phyloP scores from a whole-genome alignment of 352 stramenopile species.

The Phytophthora pseudosyringae region DNA sequence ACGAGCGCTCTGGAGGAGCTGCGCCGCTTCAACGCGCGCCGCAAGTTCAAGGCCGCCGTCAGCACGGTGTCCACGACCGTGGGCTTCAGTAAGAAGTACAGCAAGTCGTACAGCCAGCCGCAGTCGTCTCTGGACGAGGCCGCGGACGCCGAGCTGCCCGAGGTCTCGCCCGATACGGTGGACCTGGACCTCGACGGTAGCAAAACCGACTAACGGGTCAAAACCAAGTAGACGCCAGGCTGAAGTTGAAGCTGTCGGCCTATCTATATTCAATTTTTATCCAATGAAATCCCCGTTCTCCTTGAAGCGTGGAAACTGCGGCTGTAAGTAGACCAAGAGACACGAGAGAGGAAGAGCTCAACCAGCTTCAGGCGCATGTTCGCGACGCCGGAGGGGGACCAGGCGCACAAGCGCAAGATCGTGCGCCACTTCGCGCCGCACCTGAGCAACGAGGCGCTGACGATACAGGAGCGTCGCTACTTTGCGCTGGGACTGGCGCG shows the following conservation, averaged over 20 bases:
- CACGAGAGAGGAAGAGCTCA: background rate
- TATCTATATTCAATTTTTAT: constrained; percentile 39
- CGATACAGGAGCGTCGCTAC: constrained; percentile 60
- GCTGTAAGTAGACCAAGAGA: constrained; percentile 15
- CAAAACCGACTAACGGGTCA: constrained; percentile 27
- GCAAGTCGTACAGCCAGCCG: constrained; percentile 57
- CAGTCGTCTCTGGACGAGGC: constrained; percentile 35
- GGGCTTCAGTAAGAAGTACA: constrained; percentile 78
- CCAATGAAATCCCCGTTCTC: constrained; percentile 27
- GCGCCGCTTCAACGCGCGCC: constrained; percentile 94
- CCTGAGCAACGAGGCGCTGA: constrained; percentile 57
- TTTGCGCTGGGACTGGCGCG: constrained; percentile 60
- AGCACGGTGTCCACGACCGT: constrained; percentile 85
- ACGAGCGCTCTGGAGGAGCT: constrained; percentile 93
- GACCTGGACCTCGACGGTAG: constrained; percentile 31
- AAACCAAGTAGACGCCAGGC: constrained; percentile 15
- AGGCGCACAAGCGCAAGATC: constrained; percentile 75
- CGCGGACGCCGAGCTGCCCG: constrained; percentile 18
- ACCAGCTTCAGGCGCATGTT: constrained; percentile 24
- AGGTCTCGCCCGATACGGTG: constrained; percentile 36
- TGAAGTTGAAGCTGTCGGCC: constrained; percentile 28
- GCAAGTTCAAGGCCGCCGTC: constrained; percentile 95
- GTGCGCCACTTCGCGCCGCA: constrained; percentile 77
- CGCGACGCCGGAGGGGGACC: constrained; percentile 39
- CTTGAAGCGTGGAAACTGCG: constrained; percentile 12